A percentile compares a stretch with the other conserved stretches of the same genome.
These are phyloP conservation scores for Dactylellina cionopaga DNA, from an alignment of 2,329 filamentous ascomycete species.

Conservation along the genomic window DNA sequence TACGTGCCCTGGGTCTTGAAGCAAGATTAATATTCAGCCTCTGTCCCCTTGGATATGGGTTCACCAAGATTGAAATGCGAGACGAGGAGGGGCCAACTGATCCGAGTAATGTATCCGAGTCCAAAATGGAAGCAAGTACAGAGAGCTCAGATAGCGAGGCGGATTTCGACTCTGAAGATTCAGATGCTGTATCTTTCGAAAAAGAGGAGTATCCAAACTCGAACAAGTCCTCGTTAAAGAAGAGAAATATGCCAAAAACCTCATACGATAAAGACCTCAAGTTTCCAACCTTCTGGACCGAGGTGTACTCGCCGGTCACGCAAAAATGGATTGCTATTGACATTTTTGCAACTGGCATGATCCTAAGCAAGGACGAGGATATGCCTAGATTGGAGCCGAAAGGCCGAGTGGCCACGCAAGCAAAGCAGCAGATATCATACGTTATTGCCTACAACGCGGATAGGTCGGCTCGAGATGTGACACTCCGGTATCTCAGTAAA, in stretches of 20 bases:
- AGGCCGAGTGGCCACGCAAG: conserved; percentile 82
- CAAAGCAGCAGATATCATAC: conserved; percentile 90
- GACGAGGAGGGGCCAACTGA: conserved; percentile 74
- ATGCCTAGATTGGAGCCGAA: conserved; percentile 81
- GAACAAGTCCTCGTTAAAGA: conserved; percentile 7
- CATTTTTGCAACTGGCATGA: conserved; percentile 69
- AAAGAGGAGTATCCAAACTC: neutral
- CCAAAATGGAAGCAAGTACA: conserved; percentile 18
- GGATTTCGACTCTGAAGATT: neutral
- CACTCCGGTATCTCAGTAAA: conserved; percentile 85
- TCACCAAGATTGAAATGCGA: conserved; percentile 71
- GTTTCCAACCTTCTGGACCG: conserved; percentile 73
- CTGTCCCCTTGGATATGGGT: conserved; percentile 72
- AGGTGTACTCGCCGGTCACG: conserved; percentile 83
- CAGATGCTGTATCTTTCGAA: neutral
- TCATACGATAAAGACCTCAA: conserved; percentile 59
- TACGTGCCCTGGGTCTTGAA: conserved; percentile 85
- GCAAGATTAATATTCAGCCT: conserved; percentile 88
- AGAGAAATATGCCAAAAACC: neutral
- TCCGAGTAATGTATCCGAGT: conserved; percentile 63
- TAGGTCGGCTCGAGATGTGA: conserved; percentile 93
- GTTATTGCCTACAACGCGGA: conserved; percentile 83
- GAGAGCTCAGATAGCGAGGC: conserved; percentile 6
- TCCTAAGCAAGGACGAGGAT: conserved; percentile 65
- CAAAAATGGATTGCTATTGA: conserved; percentile 94